A percentile compares a stretch with the other conserved stretches of the same genome.
Conservation (phyloP, 2,329 filamentous ascomycete species). For the Sclerotinia subarctica region DNA sequence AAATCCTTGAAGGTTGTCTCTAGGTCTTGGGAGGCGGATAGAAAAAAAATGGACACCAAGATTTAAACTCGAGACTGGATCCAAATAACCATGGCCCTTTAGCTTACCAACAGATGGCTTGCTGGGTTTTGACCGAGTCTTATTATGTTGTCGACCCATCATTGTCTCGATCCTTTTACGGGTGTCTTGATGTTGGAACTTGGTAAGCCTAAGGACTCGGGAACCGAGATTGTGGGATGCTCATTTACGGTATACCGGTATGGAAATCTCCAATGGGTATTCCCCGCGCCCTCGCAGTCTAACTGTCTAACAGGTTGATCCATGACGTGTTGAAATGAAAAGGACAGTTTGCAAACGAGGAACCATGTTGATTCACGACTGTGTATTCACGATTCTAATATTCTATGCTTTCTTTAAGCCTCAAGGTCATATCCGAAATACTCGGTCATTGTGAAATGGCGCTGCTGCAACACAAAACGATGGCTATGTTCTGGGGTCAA, state of each 20-base stretch:
- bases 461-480: background rate
- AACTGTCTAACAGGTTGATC: background rate
- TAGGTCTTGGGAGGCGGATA: background rate
- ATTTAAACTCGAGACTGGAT: background rate
- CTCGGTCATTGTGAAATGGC: background rate
- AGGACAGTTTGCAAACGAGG: slow-evolving; percentile 4
- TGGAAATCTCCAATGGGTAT: background rate
- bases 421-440: slow-evolving; percentile 6
- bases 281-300: background rate
- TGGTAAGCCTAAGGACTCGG: background rate
- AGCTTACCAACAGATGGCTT: background rate
- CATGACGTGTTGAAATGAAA: slow-evolving; percentile 18
- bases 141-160: background rate
- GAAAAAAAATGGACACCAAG: background rate
- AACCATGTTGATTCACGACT: background rate
- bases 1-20: background rate
- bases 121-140: slow-evolving; percentile 4
- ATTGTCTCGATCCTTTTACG: background rate
- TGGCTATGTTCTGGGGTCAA: background rate
- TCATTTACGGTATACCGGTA: background rate
- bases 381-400: background rate
- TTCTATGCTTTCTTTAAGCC: background rate
- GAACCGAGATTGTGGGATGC: background rate
- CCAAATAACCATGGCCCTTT: slow-evolving; percentile 12
- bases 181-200: background rate